These are phyloP conservation scores for Corylus heterophylla DNA, from an alignment of 306 rosid genomes.

Conservation along the genomic window DNA sequence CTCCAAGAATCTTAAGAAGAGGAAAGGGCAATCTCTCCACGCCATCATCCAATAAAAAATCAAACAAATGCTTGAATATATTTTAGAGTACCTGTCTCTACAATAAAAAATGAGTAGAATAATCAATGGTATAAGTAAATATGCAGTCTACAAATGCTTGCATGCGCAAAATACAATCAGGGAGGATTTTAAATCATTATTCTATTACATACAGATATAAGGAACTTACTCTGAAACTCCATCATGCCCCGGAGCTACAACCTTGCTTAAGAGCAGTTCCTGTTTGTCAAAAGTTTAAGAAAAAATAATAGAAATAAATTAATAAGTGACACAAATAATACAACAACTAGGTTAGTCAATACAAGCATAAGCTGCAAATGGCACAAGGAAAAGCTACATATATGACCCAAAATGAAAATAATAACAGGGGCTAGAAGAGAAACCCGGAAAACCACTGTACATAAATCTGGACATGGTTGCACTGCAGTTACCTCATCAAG, in stretches of 20 bases:
- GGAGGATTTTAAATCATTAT: not conserved
- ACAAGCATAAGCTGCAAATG: not conserved
- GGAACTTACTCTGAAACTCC: conserved; percentile 44
- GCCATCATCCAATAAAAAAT: not conserved
- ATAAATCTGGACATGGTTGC: conserved; percentile 9
- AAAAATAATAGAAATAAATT: conserved; percentile 15
- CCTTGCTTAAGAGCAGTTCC: conserved; percentile 72
- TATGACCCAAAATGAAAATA: not conserved
- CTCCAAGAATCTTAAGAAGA: not conserved
- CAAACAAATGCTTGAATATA: not conserved
- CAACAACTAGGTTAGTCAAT: not conserved
- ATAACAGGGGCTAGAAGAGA: not conserved
- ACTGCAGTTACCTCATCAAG: conserved; percentile 81
- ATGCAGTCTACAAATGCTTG: not conserved
- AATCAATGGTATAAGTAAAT: not conserved
- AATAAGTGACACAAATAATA: not conserved
- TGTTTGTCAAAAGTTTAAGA: conserved; percentile 33
- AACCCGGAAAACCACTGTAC: not conserved
- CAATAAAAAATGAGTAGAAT: not conserved
- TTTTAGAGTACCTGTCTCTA: not conserved
- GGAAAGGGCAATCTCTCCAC: not conserved
- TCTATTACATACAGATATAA: not conserved
- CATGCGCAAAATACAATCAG: not conserved
- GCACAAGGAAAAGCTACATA: not conserved
- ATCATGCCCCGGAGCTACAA: conserved; percentile 52